phyloP scores from a whole-genome alignment of 2,329 filamentous ascomycete species.

The Aspergillus quadrilineatus region DNA sequence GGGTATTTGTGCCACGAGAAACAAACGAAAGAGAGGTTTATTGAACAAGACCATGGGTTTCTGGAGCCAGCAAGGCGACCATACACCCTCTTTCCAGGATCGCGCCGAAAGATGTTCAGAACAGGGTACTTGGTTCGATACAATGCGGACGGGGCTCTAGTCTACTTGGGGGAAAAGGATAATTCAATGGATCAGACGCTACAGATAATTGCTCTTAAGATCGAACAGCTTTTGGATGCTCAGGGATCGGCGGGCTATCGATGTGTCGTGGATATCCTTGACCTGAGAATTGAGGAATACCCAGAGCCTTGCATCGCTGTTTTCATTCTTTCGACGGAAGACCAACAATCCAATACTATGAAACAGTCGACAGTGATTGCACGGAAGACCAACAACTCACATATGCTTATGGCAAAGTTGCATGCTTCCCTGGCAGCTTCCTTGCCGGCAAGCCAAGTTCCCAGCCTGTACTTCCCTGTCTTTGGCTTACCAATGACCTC shows the following conservation, averaged over 20 bases:
- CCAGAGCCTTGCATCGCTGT: constrained; percentile 16
- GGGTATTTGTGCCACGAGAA: constrained; percentile 57
- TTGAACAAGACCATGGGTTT: constrained; percentile 38
- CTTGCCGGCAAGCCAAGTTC: constrained; percentile 36
- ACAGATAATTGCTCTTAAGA: constrained; percentile 6
- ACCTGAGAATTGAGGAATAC: neutral
- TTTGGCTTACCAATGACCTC: constrained; percentile 32
- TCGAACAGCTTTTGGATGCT: constrained; percentile 18
- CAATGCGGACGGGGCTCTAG: constrained; percentile 36
- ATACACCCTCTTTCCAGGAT: neutral
- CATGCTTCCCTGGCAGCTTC: constrained; percentile 24
- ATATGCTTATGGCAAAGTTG: constrained; percentile 16
- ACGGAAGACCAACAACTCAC: constrained; percentile 16
- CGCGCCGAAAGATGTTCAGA: constrained; percentile 29
- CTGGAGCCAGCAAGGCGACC: neutral
- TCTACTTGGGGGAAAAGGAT: constrained; percentile 35
- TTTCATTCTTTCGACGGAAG: constrained; percentile 21
- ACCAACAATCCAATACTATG: neutral
- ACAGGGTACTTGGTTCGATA: constrained; percentile 42
- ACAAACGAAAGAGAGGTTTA: constrained; percentile 54
- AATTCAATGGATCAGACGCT: neutral
- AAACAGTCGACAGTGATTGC: constrained; percentile 12
- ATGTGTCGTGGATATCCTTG: constrained; percentile 22
- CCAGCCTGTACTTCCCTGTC: constrained; percentile 35
- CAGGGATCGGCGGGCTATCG: constrained; percentile 19